Base-by-base conservation (phyloP, 495 filamentous ascomycete genomes). In the Tuber aestivum region DNA sequence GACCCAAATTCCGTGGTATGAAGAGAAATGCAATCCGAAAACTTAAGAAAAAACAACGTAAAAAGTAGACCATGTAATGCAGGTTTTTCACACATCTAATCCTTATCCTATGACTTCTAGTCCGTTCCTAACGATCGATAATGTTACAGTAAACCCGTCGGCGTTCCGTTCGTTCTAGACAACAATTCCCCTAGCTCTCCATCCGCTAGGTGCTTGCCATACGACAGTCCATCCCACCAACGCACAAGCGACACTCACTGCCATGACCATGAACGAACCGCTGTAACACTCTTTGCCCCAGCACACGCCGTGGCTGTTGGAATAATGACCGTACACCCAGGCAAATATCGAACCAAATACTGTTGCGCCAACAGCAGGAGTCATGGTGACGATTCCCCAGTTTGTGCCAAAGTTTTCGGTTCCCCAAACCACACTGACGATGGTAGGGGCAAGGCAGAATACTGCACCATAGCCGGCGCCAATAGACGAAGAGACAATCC, bases 391-490 rank as follows among this genome's bases (percentile, higher is more conserved):
- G 77, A 97, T 94, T 32, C 96, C 95, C 91, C 95, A 99, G 81
- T 99, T 98, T 3, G 95, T 99, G 76, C 93, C 95, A 84, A 98
- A 98, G 84, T 98, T 99, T 85, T 98, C 93, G 1, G 97, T 94
- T 70, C 96, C 95, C 95, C 95, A 99, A 70, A 98, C 94, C 32
- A 97, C 93, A 73, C 89, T 92, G 79, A 97, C 90, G 75, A 98
- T 91, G 82, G 98, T 97, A 10, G 95, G 95, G 1, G 91, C 89
- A n/a, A 99, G 88, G 70, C 90, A 92, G 86, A 99, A 99, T 45
- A 93, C 89, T 40, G 94, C 94, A 70, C 95, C 95, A 82, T 99
- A 99, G 70, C 95, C 96, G 41, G 94, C 89, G 40, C 95, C 95
- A 38, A 98, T 89, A 23, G 93, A 86, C 0, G 91, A 89, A 18